Percentiles rank a stretch among this genome's conserved stretches.
phyloP scores from a whole-genome alignment of 306 rosid species.

The Cercis canadensis region DNA sequence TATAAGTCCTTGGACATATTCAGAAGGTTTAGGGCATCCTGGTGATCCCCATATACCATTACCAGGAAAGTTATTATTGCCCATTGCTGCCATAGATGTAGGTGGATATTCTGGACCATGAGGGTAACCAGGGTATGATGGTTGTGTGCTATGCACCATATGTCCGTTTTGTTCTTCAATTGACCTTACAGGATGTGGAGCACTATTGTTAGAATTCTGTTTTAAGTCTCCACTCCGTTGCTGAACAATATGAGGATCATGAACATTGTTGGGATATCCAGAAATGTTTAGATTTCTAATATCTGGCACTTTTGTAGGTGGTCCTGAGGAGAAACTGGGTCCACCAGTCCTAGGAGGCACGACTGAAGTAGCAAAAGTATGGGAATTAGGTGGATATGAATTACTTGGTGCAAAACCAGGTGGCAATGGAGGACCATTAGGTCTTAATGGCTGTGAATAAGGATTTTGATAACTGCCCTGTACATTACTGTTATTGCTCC shows the following conservation, averaged over 20 bases:
- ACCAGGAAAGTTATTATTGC: constrained; percentile 40
- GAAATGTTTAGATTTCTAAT: constrained; percentile 50
- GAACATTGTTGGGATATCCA: constrained; percentile 40
- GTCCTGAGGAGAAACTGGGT: constrained; percentile 50
- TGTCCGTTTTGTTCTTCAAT: constrained; percentile 46
- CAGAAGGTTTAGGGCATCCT: constrained; percentile 64
- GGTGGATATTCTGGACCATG: constrained; percentile 42
- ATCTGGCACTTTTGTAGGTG: constrained; percentile 50
- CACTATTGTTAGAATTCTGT: constrained; percentile 38
- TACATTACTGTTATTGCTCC: constrained; percentile 44
- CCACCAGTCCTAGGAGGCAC: constrained; percentile 47
- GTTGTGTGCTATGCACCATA: constrained; percentile 41
- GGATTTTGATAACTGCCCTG: constrained; percentile 41
- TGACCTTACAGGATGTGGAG: constrained; percentile 37
- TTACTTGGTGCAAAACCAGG: constrained; percentile 46
- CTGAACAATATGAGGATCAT: constrained; percentile 39
- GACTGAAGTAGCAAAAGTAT: constrained; percentile 41
- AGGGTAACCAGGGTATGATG: constrained; percentile 44
- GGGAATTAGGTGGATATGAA: constrained; percentile 40
- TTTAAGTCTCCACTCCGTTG: constrained; percentile 42
- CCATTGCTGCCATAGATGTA: constrained; percentile 34
- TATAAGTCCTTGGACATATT: constrained; percentile 66
- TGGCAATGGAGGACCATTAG: constrained; percentile 45
- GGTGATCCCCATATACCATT: constrained; percentile 65
- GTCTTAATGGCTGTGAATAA: constrained; percentile 48